Evolutionary conservation across 305 asterid species (phyloP), one percentile per base, ranked within the genome.

Genomic region (Andrographis paniculata): DNA sequence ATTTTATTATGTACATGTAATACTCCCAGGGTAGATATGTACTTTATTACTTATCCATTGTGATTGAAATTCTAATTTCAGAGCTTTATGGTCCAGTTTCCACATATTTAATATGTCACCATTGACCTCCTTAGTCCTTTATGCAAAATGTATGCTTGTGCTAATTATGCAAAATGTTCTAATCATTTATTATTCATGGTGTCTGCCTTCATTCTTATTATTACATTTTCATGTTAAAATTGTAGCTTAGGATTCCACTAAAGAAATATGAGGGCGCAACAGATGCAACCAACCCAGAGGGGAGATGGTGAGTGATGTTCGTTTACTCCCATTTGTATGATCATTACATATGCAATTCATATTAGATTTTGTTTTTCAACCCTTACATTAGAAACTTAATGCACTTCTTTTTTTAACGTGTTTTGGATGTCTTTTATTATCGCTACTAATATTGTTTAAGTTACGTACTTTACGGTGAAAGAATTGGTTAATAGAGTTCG

Each of bases 261-360:
- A 81, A 71, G 83, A 83, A 80, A 66, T 63, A 76, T 39, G 83
- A 74, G 31, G 70, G 74, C 62, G 85, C 57, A 47, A 52, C 58
- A 56, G 80, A 56, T 22, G 67, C 49, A 20, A 55, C 41, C 49
- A 72, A 64, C 56, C 64, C 69, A 38, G 74, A 65, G n/a, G n/a
- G n/a, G n/a, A 87, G 80, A 92, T 92, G 99, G 99, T 92, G 70
- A 95, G 87, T 45, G 99, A 96, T 52, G 99, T 96, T 57, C 96
- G 99, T 27, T 74, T 96, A 62, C 96, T 96, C 50, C 99, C 99
- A 58, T 95, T 91, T 57, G 99, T 92, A 55, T 77, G 99, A 66
- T n/a, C n/a, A n/a, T n/a, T n/a, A n/a, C n/a, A n/a, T n/a, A n/a
- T n/a, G n/a, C n/a, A n/a, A n/a, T n/a, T n/a, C n/a, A n/a, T n/a